Conservation (phyloP, 140 eudicot species). For the Oenanthe javanica region DNA sequence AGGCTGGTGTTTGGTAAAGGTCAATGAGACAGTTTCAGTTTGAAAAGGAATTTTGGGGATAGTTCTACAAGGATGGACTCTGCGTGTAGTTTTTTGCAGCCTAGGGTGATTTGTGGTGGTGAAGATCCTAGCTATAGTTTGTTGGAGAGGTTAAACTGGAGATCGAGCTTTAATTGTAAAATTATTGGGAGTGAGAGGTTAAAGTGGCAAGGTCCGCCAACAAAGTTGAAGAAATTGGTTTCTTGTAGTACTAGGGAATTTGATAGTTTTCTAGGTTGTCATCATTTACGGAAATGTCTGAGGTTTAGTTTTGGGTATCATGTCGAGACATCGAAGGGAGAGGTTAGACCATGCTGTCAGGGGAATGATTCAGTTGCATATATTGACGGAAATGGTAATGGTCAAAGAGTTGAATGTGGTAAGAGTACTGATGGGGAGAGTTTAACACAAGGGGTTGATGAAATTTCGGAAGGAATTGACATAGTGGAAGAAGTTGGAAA, state of each 20-base stretch:
- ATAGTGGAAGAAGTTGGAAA: constrained; percentile 36
- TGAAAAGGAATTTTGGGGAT: neutral
- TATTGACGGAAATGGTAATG: constrained; percentile 46
- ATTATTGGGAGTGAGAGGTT: constrained; percentile 24
- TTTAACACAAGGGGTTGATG: constrained; percentile 24
- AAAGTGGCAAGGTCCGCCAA: constrained; percentile 21
- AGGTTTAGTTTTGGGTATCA: constrained; percentile 12
- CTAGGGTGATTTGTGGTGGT: constrained; percentile 24
- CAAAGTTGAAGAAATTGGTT: constrained; percentile 30
- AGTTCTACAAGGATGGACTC: constrained; percentile 33
- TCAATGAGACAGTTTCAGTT: neutral
- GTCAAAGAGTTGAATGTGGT: constrained; percentile 30
- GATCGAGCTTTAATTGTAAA: constrained; percentile 21
- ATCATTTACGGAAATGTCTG: constrained; percentile 19
- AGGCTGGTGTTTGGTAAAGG: constrained; percentile 31
- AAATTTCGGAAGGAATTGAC: constrained; percentile 26
- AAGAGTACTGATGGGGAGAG: constrained; percentile 35
- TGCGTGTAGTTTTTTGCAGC: constrained; percentile 35
- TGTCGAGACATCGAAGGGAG: constrained; percentile 24
- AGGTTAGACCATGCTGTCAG: constrained; percentile 32
- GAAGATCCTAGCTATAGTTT: constrained; percentile 37
- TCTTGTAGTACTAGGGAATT: constrained; percentile 22
- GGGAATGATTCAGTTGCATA: constrained; percentile 56
- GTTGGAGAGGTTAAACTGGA: constrained; percentile 25
- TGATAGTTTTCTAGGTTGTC: constrained; percentile 27